These are phyloP conservation scores for Hortiboletus campestris DNA, from an alignment of 768 basidiomycete species.

Conservation along the genomic window DNA sequence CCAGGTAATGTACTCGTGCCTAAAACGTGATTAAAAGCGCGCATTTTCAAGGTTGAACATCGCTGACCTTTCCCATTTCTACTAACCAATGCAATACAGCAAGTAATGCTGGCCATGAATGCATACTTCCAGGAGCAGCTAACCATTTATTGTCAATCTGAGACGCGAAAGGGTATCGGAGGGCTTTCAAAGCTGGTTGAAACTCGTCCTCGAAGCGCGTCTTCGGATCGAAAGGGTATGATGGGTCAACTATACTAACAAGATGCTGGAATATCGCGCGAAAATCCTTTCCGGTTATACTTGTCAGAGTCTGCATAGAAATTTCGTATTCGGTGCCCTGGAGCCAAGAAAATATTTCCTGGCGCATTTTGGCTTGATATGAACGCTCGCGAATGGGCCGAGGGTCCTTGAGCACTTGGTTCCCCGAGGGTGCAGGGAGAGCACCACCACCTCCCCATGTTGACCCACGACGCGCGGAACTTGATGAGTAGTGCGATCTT, in stretches of 20 bases:
- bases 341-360: constrained; percentile 74
- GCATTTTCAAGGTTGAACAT: background rate
- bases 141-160: constrained; percentile 84
- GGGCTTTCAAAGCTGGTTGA: constrained; percentile 65
- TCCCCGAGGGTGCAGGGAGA: constrained; percentile 45
- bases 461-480: constrained; percentile 76
- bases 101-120: constrained; percentile 88
- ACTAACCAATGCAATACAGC: constrained; percentile 94
- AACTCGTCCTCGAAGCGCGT: constrained; percentile 81
- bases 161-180: constrained; percentile 79
- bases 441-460: constrained; percentile 59
- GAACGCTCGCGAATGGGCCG: constrained; percentile 75
- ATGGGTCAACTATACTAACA: constrained; percentile 66
- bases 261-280: constrained; percentile 82
- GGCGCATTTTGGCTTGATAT: constrained; percentile 73
- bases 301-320: constrained; percentile 62
- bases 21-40: constrained; percentile 7
- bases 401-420: constrained; percentile 64
- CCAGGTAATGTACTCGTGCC: constrained; percentile 45
- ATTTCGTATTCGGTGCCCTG: constrained; percentile 65
- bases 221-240: constrained; percentile 53
- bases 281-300: constrained; percentile 86
- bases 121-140: constrained; percentile 83
- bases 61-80: constrained; percentile 74
- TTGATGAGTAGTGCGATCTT: constrained; percentile 20